Evolutionary conservation across 306 rosid genomes (phyloP), one percentile per base, ranked within the genome.

Genomic region (Malus fusca): DNA sequence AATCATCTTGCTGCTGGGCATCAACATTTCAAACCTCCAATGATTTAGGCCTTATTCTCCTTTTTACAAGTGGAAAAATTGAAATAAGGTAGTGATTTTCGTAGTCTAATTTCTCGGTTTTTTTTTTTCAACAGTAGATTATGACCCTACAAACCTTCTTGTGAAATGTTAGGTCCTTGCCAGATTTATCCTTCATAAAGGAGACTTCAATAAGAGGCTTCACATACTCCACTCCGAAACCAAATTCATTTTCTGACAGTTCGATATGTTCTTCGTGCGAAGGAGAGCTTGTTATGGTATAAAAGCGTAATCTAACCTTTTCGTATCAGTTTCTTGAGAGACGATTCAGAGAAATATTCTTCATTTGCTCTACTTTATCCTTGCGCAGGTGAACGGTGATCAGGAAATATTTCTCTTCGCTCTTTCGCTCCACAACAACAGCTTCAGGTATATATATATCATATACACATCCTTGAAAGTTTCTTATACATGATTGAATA

Each of bases 1-100:
- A 83, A 31, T 81, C 90, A 73, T 82, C 91, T 37, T 94, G 98
- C 87, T 94, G 90, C 75, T 94, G 94, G 96, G 96, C 96, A 63
- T 90, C 98, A 2, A 87, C 94, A 69, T 90, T 94, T 79, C 62
- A 79, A 75, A 76, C 75, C 69, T 62, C 78, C 73, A 79, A 87
- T 73, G 81, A 77, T 68, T 79, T 80, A 40, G 88, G 89, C 63
- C 93, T 94, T 52, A 2, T 86, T 62, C 91, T 88, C 76, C 82
- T 88, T 78, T 90, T 87, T 78, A 75, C 82, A 17, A 73, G 37
- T 81, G 98, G 98, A 79, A 90, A 85, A 86, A 69, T 87, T 63
- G 93, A 94, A 81, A 74, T 94, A 86, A 91, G 98, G 98, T 90
- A 44, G 42, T 71, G 56, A 26, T 61, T 78, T 71, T 43, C 73